Evolutionary conservation across 2,329 filamentous ascomycete genomes (phyloP), one percentile per base, ranked within the genome.

Genomic region (Fusarium falciforme): DNA sequence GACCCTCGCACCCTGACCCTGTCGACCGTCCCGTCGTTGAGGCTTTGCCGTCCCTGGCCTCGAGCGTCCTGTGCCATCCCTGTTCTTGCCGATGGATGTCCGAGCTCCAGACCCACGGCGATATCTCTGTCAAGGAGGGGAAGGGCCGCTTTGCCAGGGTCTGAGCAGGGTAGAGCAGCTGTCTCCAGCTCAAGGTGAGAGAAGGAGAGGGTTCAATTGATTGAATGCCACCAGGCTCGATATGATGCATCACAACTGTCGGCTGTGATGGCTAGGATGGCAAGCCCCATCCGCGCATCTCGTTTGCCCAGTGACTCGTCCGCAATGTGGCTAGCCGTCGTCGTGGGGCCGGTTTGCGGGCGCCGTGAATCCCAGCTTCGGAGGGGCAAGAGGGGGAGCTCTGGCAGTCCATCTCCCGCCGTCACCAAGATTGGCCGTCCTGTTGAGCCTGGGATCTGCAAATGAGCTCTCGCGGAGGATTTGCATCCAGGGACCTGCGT

Each of bases 401-500:
- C 61, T 64, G 61, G 47, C 61, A 72, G 65, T 70, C 59, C 63
- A 70, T 54, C 40, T 70, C 60, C 58, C 44, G 27, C 25, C 29
- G 35, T 61, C 36, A 58, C 60, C 12, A 29, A 61, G 61, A 70
- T 70, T 72, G 65, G 68, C 59, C 61, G 42, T 58, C 63, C 25
- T 59, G 49, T 60, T 58, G 35, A 66, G 62, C 42, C 66, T 55
- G 55, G 55, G 72, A 72, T 74, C 72, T 74, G 60, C 72, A 72
- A 69, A 74, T 54, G 55, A 61, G 60, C 59, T 54, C 61, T 67
- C 47, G 62, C 73, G 66, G 66, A 72, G 64, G 72, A 71, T 78
- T 76, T 60, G 59, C 67, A 59, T 55, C 67, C 61, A 73, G 66
- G 73, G 70, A 78, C 76, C 74, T 77, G 76, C 74, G 66, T 78